Base-by-base conservation (phyloP, 495 filamentous ascomycete genomes). In the Neurospora sp. region DNA sequence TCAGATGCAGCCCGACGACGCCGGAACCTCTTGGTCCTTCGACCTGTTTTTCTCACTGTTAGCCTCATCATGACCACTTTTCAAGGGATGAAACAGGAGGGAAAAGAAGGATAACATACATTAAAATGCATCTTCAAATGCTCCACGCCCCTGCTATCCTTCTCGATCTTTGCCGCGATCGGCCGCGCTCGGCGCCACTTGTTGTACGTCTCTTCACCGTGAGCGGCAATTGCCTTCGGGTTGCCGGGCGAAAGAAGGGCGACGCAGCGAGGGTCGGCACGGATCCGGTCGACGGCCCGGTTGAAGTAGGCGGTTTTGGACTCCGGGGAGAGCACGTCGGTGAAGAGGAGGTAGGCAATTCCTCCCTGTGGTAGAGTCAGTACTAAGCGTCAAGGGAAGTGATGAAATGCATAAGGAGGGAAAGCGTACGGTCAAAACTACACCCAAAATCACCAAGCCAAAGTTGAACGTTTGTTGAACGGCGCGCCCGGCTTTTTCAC, bases 401-500 rank as follows among this genome's bases (percentile, higher is more conserved):
- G 16, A 39, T 69, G 68, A 12, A 22, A 39, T 16, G 31, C 40
- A n/a, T 0, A 1, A 20, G 48, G 20, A 20, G 1, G 5, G n/a
- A 53, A 27, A 22, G 70, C 85, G 44, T 82, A 94, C 93, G 46
- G 94, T 97, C 71, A 94, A 79, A 16, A 89, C 86, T 27, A 93
- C 81, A 42, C 96, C 96, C 6, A 90, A 84, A 9, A 95, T 70
- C 3, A 98, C 88, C 44, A 97, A 81, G 72, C 90, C 85, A 40
- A 97, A 89, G 84, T 97, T 98, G 81, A 96, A 90, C 14, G 91
- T 90, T 76, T 98, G 96, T 79, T 97, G 94, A 12, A 93, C 93
- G 35, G 95, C 92, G 53, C 96, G 89, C 69, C 90, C 90, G 8
- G 90, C 89, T 79, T 98, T 98, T 81, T 98, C 94, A 69, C 84